Percentiles rank a stretch among this genome's conserved stretches.
Conservation (phyloP, 2,329 filamentous ascomycete species). For the Pseudogymnoascus pannorum region DNA sequence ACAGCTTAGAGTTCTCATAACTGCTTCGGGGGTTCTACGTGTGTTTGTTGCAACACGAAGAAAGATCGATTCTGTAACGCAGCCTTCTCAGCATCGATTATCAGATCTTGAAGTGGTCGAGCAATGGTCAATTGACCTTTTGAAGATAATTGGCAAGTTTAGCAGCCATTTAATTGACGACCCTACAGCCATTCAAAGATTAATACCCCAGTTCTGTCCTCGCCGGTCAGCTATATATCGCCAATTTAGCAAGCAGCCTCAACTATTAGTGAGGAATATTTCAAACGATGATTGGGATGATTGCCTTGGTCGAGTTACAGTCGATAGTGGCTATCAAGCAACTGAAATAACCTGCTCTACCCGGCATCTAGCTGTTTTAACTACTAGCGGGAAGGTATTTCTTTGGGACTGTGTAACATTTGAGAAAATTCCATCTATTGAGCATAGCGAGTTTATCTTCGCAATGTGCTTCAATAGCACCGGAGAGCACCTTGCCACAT, state of each 20-base stretch:
- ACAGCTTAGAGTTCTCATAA: constrained; percentile 24
- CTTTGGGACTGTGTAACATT: neutral
- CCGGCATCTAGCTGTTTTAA: neutral
- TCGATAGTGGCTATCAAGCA: neutral
- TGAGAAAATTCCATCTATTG: neutral
- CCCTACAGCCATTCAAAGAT: constrained; percentile 32
- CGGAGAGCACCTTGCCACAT: neutral
- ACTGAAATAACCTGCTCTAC: neutral
- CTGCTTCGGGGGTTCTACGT: constrained; percentile 23
- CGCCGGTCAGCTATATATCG: constrained; percentile 29
- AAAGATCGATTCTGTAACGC: constrained; percentile 12
- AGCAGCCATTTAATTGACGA: constrained; percentile 21
- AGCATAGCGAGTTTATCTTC: neutral
- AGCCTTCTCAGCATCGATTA: constrained; percentile 12
- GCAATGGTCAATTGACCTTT: constrained; percentile 30
- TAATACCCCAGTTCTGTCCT: constrained; percentile 35
- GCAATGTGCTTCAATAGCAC: neutral
- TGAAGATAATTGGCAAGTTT: constrained; percentile 33
- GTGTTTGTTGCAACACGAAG: constrained; percentile 16
- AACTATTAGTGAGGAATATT: neutral
- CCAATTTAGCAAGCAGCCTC: constrained; percentile 24
- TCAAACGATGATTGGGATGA: neutral
- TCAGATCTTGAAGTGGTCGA: constrained; percentile 24
- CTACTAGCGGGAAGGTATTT: neutral
- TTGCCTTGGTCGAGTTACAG: neutral